Evolutionary conservation across 179 eudicot genomes (phyloP), one percentile per base, ranked within the genome.

Genomic region (Amaranthus tricolor): DNA sequence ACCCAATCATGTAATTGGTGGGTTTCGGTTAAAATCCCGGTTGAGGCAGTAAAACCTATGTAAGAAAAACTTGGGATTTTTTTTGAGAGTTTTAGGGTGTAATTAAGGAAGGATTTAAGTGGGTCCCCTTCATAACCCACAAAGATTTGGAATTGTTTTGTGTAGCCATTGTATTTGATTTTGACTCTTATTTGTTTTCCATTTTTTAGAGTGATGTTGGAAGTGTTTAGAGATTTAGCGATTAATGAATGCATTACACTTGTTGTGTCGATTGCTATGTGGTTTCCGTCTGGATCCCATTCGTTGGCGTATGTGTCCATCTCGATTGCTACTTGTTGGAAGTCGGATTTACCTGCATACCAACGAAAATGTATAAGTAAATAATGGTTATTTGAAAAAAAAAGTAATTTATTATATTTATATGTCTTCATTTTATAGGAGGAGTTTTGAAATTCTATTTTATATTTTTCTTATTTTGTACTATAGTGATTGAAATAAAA

Each of bases 291-390:
- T 6, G 82, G 82, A n/a, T 91, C 91, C 12, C 74, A 72, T 54
- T 88, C 90, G 19, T 91, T 91, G 79, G 84, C 84, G 87, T 73
- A 91, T 0, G 96, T 87, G 81, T 90, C 96, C 19, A 90, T 77
- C 71, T 89, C 96, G 21, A 89, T 81, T 9, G 96, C 96, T 1
- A 91, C 80, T 63, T 91, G 93, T 21, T 69, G 81, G 70, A 86
- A 67, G 19, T 63, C 65, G 11, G 62, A 24, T 31, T 84, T 84
- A 62, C 87, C 85, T 82, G 65, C 12, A 72, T 16, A 7, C 4
- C 6, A 70, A 9, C 12, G 21, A 10, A 51, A 24, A 31, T 24
- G 11, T 52, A 70, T 74, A 62, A 52, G 24, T 31, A 31, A 31
- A 31, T 31, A 31, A 31, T 2, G 40, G 40, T 31, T 31, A 31